Evolutionary conservation across 78 protist species (phyloP).

Genomic region (Capsaspora owczarzaki): DNA sequence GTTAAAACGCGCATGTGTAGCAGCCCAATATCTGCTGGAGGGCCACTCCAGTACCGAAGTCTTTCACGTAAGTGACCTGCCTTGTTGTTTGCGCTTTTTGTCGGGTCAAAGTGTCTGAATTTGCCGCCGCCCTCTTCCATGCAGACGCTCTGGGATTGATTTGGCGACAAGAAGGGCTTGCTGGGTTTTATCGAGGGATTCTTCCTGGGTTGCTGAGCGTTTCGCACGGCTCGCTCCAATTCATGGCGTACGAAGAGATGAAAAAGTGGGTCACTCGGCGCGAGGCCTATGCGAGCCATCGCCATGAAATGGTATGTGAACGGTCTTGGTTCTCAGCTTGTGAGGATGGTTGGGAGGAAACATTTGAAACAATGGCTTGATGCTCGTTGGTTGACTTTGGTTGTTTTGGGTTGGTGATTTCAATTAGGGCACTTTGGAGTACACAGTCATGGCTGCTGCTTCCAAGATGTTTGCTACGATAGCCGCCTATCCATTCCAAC

Average conservation of each 20-base stretch:
- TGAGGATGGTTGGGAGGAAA: too few species aligned
- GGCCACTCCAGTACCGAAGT: background rate
- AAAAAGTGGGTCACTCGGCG: background rate
- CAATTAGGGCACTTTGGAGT: background rate
- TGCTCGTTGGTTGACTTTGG: too few species aligned
- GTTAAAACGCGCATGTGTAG: constrained; percentile 16
- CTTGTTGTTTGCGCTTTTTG: too few species aligned
- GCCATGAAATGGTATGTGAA: background rate
- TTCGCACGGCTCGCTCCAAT: constrained; percentile 16
- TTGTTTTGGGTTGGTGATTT: too few species aligned
- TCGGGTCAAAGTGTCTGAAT: too few species aligned
- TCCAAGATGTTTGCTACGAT: constrained; percentile 14
- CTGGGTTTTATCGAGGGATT: constrained; percentile 10
- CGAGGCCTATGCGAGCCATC: background rate
- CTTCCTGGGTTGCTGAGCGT: background rate
- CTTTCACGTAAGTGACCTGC: too few species aligned
- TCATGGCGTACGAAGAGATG: constrained; percentile 18
- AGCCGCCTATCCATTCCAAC: constrained; percentile 15
- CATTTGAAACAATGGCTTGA: too few species aligned
- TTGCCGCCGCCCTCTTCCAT: too few species aligned
- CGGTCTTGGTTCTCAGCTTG: too few species aligned
- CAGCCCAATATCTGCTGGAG: background rate
- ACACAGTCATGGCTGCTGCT: background rate
- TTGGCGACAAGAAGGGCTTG: background rate
- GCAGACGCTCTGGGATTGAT: background rate